phyloP scores from a whole-genome alignment of 192 early-diverging fungal species.

The Coemansia sp. region DNA sequence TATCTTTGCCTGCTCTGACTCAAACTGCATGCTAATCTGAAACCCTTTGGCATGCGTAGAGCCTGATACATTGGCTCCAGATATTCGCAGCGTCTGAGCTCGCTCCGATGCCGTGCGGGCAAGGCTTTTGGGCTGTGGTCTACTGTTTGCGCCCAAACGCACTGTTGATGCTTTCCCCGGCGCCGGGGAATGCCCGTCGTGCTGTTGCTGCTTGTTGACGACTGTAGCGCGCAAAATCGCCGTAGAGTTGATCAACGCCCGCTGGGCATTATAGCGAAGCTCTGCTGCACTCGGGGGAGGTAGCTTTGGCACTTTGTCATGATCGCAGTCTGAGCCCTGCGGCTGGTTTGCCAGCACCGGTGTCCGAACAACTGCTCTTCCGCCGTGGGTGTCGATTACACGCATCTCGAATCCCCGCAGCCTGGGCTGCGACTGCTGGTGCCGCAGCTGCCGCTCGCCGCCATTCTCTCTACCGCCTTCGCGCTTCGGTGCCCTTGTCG shows the following conservation, averaged over 20 bases:
- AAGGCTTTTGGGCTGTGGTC: slow-evolving; percentile 6
- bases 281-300: slow-evolving; percentile 44
- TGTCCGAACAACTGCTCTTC: slow-evolving; percentile 32
- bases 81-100: slow-evolving; percentile 8
- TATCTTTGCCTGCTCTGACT: not conserved
- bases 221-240: slow-evolving; percentile 24
- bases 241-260: slow-evolving; percentile 41
- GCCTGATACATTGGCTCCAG: not conserved
- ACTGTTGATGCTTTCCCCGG: slow-evolving; percentile 6
- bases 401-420: slow-evolving; percentile 50
- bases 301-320: slow-evolving; percentile 17
- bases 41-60: slow-evolving; percentile 8
- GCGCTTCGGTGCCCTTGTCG: slow-evolving; percentile 19
- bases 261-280: slow-evolving; percentile 46
- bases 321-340: slow-evolving; percentile 2
- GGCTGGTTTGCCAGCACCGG: slow-evolving; percentile 23
- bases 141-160: not conserved
- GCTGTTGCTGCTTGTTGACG: not conserved
- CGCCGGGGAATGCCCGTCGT: not conserved
- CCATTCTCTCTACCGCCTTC: not conserved
- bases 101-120: slow-evolving; percentile 13
- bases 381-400: slow-evolving; percentile 42
- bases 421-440: slow-evolving; percentile 19
- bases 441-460: not conserved
- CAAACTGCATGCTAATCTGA: slow-evolving; percentile 40